Evolutionary conservation across 176 grass and related monocot species (phyloP), one percentile per base, ranked within the genome.

Genomic region (Avena insularis): DNA sequence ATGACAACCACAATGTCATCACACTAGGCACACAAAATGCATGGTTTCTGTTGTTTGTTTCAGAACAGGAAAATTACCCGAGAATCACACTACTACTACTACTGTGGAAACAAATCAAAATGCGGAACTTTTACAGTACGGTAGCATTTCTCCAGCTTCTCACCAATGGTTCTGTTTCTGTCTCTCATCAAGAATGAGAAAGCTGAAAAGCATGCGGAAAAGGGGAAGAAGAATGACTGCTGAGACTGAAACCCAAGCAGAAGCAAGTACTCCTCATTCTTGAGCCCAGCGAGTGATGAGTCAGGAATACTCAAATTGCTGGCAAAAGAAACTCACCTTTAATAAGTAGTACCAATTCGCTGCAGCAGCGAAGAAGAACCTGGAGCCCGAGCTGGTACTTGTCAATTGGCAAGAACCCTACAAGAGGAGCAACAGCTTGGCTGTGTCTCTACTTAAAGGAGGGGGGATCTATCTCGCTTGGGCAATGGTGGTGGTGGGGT

Each of bases 241-340:
- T 45, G 85, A 10, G 85, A 10, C 19, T 12, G 67, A 75, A 78
- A 91, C 46, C 65, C 79, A 82, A 82, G 74, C 23, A 75, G 71
- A 13, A 19, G 72, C 50, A 79, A 62, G 81, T 56, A 85, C 86
- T 82, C 87, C 86, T 82, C 87, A 78, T 71, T 77, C 82, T 19
- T 77, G 53, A 64, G 81, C 71, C 48, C 77, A 54, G 65, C 29
- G 62, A 67, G 48, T 23, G 23, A 23, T 43, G 56, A 84, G 29
- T 58, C 46, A 2, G 69, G 88, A 81, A 62, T 3, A 56, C 66
- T 17, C 13, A 60, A 76, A 10, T 53, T 43, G 60, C 85, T 51
- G 60, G 55, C 17, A 66, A 83, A 90, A 82, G 83, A 88, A 88
- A 0, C 78, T 86, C 54, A 86, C 86, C 72, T 91, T 91, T 86